Evolutionary conservation across 208 protist species (phyloP).

Genomic region (Leishmania tropica): DNA sequence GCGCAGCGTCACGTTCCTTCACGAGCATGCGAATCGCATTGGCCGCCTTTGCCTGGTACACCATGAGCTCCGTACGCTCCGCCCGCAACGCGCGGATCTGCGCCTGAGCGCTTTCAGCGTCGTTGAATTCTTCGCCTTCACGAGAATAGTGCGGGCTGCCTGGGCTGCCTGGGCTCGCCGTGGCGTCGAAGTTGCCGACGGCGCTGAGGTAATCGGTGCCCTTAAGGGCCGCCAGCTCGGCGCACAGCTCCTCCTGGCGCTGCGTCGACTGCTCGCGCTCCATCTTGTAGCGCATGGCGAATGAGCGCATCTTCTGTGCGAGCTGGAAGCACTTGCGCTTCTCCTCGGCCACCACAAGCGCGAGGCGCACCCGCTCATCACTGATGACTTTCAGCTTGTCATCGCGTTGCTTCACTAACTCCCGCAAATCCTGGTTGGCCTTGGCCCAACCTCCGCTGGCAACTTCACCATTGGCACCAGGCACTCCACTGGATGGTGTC

Average conservation of each 20-base stretch:
- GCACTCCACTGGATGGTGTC: conserved; percentile 13
- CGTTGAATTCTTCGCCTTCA: conserved; percentile 22
- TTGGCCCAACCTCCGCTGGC: conserved; percentile 38
- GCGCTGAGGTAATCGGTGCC: conserved; percentile 84
- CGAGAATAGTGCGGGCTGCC: conserved; percentile 16
- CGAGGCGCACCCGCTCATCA: conserved; percentile 74
- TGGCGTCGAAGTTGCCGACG: conserved; percentile 16
- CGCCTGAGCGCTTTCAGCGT: conserved; percentile 35
- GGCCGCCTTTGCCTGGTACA: conserved; percentile 76
- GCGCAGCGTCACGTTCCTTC: conserved; percentile 56
- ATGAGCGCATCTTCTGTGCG: conserved; percentile 66
- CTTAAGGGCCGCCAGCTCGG: conserved; percentile 60
- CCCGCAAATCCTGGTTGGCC: conserved; percentile 53
- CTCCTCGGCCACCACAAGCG: conserved; percentile 62
- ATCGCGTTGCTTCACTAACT: conserved; percentile 52
- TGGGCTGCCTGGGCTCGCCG: conserved; percentile 1
- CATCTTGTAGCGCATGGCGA: conserved; percentile 60
- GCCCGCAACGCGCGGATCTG: conserved; percentile 49
- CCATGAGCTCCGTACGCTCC: conserved; percentile 66
- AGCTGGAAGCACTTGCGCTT: conserved; percentile 69
- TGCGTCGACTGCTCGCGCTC: conserved; percentile 39
- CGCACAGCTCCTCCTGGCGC: conserved; percentile 57
- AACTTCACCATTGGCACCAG: neutral
- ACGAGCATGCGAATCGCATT: conserved; percentile 78
- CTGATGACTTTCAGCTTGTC: conserved; percentile 48